Evolutionary conservation across 768 basidiomycete species (phyloP).

Genomic region (Lactarius akahatsu): DNA sequence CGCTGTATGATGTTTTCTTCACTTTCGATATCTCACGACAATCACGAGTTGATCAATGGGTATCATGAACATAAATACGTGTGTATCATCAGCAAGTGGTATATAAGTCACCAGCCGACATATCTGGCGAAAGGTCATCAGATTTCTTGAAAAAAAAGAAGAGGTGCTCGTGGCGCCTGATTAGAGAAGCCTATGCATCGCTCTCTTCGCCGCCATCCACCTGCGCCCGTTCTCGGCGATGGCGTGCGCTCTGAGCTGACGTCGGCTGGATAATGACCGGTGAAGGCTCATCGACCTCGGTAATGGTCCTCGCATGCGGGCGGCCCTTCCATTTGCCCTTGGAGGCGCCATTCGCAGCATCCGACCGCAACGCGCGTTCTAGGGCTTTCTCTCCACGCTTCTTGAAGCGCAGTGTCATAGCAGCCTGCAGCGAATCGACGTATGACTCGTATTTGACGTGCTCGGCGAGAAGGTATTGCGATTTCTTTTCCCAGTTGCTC

Average conservation of each 20-base stretch:
- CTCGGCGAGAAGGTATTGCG: constrained; percentile 84
- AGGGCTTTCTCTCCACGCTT: constrained; percentile 87
- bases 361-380: constrained; percentile 52
- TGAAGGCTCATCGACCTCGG: constrained; percentile 44
- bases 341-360: constrained; percentile 11
- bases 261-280: background rate
- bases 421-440: constrained; percentile 81
- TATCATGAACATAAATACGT: constrained; percentile 20
- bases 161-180: background rate
- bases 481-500: constrained; percentile 92
- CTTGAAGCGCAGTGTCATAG: constrained; percentile 82
- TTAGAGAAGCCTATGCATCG: constrained; percentile 2
- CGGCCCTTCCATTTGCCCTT: constrained; percentile 44
- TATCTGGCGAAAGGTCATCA: constrained; percentile 13
- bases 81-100: constrained; percentile 27
- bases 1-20: constrained; percentile 1
- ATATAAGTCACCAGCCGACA: constrained; percentile 19
- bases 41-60: constrained; percentile 17
- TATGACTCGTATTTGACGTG: constrained; percentile 96
- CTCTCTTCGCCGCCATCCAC: constrained; percentile 10
- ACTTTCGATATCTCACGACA: background rate
- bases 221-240: constrained; percentile 25
- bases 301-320: constrained; percentile 46
- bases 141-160: background rate
- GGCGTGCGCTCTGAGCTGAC: background rate